Evolutionary conservation across 306 rosid species (phyloP), one percentile per base, ranked within the genome.

Genomic region (Bauhinia variegata): DNA sequence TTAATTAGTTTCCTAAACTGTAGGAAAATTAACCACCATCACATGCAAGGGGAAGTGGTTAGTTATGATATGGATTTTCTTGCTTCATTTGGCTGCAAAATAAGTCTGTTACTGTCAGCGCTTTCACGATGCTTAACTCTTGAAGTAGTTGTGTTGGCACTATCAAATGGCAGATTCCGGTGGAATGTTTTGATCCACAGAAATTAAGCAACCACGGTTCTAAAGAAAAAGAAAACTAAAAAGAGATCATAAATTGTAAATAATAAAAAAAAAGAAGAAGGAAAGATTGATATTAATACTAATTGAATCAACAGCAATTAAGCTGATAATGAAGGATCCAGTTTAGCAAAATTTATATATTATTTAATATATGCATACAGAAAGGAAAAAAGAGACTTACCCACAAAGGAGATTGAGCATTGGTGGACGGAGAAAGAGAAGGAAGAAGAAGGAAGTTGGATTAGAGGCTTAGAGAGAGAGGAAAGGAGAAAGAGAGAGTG

Each of bases 341-440:
- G 28, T 23, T 23, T 23, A 23, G 2, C 28, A 23, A 23, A 23
- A 23, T 23, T 23, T 1, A 23, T 23, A 23, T 23, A n/a, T n/a
- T n/a, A n/a, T n/a, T n/a, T n/a, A n/a, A n/a, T 23, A 23, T 23
- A 23, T 23, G 28, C 28, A 23, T 23, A 2, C 28, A 23, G 2
- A 23, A 23, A 23, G n/a, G 28, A 23, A 23, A 23, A 23, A 23
- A 23, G 28, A 23, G 11, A 63, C 79, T 62, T 68, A 80, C 85
- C 73, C 1, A 14, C 0, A 52, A 43, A 63, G 47, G 74, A 43
- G 43, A 67, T 72, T 70, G 73, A 43, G 67, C n/a, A n/a, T n/a
- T n/a, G n/a, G n/a, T n/a, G n/a, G n/a, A n/a, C n/a, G n/a, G 23
- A 6, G 11, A 30, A 1, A 58, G 56, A 43, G 11, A 13, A 17